Conservation (phyloP, 2,329 filamentous ascomycete species). For the Dothideomycetidae sp. region DNA sequence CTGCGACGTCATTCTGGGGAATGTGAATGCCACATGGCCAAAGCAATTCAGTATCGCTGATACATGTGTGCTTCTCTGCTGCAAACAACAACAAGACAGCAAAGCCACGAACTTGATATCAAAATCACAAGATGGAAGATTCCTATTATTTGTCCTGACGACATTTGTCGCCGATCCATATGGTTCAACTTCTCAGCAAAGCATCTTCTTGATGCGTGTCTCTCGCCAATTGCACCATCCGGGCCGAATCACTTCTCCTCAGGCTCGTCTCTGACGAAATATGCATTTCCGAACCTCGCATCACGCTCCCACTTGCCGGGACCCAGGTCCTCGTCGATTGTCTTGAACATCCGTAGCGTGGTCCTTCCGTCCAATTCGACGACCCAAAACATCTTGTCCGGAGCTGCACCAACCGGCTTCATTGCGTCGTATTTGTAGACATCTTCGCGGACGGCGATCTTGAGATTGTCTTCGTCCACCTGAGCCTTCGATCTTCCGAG, state of each 20-base stretch:
- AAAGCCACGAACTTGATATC: no score
- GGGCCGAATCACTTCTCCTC: no score
- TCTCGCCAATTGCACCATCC: no score
- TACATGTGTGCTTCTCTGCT: no score
- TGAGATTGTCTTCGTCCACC: conserved; percentile 26
- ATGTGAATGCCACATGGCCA: conserved; percentile 3
- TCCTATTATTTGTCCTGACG: no score
- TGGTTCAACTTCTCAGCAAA: no score
- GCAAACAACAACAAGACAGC: no score
- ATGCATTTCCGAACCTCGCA: conserved; percentile 20
- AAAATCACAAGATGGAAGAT: no score
- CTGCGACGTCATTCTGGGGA: conserved; percentile 8
- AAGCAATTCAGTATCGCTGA: no score
- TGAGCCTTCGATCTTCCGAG: conserved; percentile 24
- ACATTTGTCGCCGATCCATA: no score
- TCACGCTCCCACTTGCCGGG: conserved; percentile 24
- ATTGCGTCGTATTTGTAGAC: conserved; percentile 23
- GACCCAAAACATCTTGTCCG: conserved; percentile 25
- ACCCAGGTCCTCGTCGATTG: conserved; percentile 20
- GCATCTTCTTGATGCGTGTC: no score
- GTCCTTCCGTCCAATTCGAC: conserved; percentile 20
- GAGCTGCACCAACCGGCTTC: conserved; percentile 19
- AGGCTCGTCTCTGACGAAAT: conserved; percentile 21
- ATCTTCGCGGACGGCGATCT: conserved; percentile 22
- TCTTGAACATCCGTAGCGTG: conserved; percentile 21